Evolutionary conservation across 768 basidiomycete species (phyloP), one percentile per base, ranked within the genome.

Genomic region (Leucocoprinus leucothites): DNA sequence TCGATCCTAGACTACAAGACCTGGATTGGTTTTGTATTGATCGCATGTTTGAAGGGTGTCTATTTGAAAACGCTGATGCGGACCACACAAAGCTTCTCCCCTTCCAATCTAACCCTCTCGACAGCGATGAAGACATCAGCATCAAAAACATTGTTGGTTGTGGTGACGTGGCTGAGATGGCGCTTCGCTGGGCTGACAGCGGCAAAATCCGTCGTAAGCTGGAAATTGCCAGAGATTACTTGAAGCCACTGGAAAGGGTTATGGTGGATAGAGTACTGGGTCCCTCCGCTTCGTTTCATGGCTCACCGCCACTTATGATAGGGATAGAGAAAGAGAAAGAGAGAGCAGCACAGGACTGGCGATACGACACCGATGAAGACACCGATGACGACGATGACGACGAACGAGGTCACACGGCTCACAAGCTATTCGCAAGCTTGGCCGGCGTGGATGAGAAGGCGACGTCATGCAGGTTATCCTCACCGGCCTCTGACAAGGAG

Each of bases 1-100:
- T 83, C 77, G 60, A 80, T 72, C 64, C 83, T 64, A 53, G 70
- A 58, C 38, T 80, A 73, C 53, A 66, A 64, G 60, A 84, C 69
- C 52, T 89, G 8, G 94, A 97, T 61, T 94, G 89, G 83, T 76
- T 79, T 1, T 82, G 78, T 52, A 84, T 95, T 60, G 76, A 85
- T 19, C 66, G 73, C 5, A 83, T 91, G 72, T 94, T 97, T 63
- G 72, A 73, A 0, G 73, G 73, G 25, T 85, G 78, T 58, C 70
- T 96, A 19, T 57, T 56, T n/a, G 28, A 38, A n/a, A 2, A 43
- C 4, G 36, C 51, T 9, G 40, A 19, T 18, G 25, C 26, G 16
- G 28, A 47, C n/a, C 26, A 50, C 36, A 44, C 22, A 13, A 31
- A 34, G 18, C 51, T 69, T 28, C 19, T 22, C 3, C 25, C 46